Base-by-base conservation (phyloP, 768 basidiomycete genomes). In the Naganishia randhawae region DNA sequence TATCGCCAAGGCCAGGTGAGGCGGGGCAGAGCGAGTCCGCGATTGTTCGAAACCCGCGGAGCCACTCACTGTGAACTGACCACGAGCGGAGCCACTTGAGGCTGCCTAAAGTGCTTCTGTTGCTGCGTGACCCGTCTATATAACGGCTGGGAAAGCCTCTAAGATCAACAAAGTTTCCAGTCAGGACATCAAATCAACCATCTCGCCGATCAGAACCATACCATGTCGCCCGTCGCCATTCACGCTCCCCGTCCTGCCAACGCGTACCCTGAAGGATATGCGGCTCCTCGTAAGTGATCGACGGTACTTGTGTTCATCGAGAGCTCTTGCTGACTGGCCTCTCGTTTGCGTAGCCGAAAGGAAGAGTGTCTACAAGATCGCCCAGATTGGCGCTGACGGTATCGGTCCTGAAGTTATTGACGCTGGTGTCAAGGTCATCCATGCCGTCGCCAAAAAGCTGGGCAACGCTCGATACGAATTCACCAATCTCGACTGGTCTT, bases 401-500 rank as follows among this genome's bases (percentile, higher is more conserved):
- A 85, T 85, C 69, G 85, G 85, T 2, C 76, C 81, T 52, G 84
- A 85, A 71, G 84, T 85, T 3, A 84, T 84, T 75, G 81, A 82
- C 11, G 84, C 84, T 8, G 84, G 82, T 7, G 72, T 84, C 35
- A 80, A 81, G 4, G 84, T 83, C 70, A 75, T 85, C 22, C 80
- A 84, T 52, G 82, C 82, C 27, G 81, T 82, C 16, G 80, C 82
- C 0, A 73, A 78, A 69, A 80, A 82, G 64, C 82, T 83, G 65
- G 41, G 73, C 69, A 35, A 71, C 65, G 72, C 72, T 10, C 69
- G 75, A 4, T 74, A 85, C 45, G 80, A 84, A 69, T 85, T 84
- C 67, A 79, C 79, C 11, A 76, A 84, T 39, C 82, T 83, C 54
- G 81, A 83, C 45, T 86, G 84, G 84, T 71, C 72, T 8, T 73